Percentiles rank a stretch among this genome's conserved stretches.
Evolutionary conservation across 352 stramenopile species (phyloP).

Genomic region (Globisporangium orthogonon): DNA sequence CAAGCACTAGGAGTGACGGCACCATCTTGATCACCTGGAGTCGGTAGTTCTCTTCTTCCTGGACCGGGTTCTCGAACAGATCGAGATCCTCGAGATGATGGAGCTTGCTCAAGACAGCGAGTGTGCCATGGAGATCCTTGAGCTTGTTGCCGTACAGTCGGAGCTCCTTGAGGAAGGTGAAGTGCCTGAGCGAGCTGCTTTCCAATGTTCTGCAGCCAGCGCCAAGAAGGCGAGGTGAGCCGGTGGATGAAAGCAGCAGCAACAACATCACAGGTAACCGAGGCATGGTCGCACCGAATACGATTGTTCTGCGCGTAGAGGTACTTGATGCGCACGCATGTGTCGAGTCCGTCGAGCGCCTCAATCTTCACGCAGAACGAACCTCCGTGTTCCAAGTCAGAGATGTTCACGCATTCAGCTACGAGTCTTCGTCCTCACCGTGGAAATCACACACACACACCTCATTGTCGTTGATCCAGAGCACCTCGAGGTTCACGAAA

Average conservation of each 20-base stretch:
- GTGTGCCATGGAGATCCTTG: constrained; percentile 49
- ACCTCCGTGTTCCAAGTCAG: neutral
- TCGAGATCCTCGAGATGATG: constrained; percentile 71
- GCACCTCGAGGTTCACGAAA: constrained; percentile 86
- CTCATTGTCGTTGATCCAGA: constrained; percentile 88
- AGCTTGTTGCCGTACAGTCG: constrained; percentile 80
- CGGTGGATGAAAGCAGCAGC: neutral
- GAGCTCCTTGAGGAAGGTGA: constrained; percentile 81
- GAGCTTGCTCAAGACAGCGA: constrained; percentile 45
- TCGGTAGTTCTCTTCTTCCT: constrained; percentile 81
- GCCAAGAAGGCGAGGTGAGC: too few species aligned
- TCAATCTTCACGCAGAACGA: constrained; percentile 30
- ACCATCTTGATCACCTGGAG: constrained; percentile 73
- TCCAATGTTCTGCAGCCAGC: constrained; percentile 29
- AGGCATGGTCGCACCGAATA: constrained; percentile 28
- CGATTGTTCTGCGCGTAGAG: constrained; percentile 87
- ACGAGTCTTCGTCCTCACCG: too few species aligned
- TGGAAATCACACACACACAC: constrained; percentile 14
- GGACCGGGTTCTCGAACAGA: constrained; percentile 75
- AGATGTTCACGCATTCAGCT: neutral
- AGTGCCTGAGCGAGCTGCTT: constrained; percentile 39
- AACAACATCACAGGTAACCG: neutral
- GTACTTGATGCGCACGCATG: constrained; percentile 85
- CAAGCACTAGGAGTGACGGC: constrained; percentile 69
- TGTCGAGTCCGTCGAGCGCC: constrained; percentile 59